A percentile compares a stretch with the other conserved stretches of the same genome.
Conservation (phyloP, 2,329 filamentous ascomycete genomes). For the Tolypocladium cylindrosporum region DNA sequence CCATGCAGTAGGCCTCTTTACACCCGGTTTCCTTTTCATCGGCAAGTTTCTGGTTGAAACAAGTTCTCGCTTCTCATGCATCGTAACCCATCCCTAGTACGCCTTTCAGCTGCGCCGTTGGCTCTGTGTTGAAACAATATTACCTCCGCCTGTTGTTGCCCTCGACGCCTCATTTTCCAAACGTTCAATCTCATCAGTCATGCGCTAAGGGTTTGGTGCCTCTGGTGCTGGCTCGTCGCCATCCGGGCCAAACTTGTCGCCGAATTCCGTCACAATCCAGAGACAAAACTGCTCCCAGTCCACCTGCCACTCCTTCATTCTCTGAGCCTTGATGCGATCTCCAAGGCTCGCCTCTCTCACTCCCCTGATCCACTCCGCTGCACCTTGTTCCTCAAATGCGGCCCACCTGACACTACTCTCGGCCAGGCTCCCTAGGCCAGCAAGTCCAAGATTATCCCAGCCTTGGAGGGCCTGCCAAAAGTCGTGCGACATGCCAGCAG, state of each 20-base stretch:
- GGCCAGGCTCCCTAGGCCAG: slow-evolving; percentile 74
- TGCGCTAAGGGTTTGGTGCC: background rate
- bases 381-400: slow-evolving; percentile 69
- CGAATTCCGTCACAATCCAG: slow-evolving; percentile 77
- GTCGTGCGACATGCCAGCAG: slow-evolving; percentile 77
- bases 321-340: slow-evolving; percentile 56
- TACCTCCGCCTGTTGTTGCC: background rate
- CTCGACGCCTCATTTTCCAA: background rate
- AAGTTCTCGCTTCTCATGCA: background rate
- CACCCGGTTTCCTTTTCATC: background rate
- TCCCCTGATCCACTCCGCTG: slow-evolving; percentile 60
- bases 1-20: background rate
- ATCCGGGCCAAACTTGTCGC: slow-evolving; percentile 45
- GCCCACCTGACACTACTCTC: slow-evolving; percentile 92
- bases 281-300: slow-evolving; percentile 87
- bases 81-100: background rate
- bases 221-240: slow-evolving; percentile 1
- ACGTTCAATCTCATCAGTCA: background rate
- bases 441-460: slow-evolving; percentile 83
- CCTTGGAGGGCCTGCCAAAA: slow-evolving; percentile 91
- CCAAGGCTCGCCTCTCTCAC: slow-evolving; percentile 68
- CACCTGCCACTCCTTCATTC: slow-evolving; percentile 67
- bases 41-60: background rate
- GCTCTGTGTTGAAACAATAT: background rate
- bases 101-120: background rate